phyloP scores from a whole-genome alignment of 1,139 yeast genomes.

The Candida pseudoviswanathii region DNA sequence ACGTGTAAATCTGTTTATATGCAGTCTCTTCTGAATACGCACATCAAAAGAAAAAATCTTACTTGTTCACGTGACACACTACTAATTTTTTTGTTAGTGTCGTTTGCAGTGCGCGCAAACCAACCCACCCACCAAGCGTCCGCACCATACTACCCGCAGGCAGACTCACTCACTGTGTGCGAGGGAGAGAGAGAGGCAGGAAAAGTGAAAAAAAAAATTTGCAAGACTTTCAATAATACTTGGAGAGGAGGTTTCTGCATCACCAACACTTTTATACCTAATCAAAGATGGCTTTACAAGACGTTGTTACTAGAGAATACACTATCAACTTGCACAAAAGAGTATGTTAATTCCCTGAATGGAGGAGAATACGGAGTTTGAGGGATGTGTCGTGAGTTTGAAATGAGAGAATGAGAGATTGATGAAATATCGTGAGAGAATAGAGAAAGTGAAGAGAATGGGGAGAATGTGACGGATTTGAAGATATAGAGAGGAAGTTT shows the following conservation, averaged over 20 bases:
- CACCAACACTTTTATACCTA: conserved; percentile 4
- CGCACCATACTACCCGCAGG: background rate
- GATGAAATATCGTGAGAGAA: too few relatives aligned
- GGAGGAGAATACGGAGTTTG: too few relatives aligned
- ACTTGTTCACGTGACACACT: background rate
- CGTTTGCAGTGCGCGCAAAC: background rate
- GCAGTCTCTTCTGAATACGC: background rate
- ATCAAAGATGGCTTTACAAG: conserved; percentile 88
- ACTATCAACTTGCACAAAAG: conserved; percentile 99
- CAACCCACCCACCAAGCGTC: background rate
- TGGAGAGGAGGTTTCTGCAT: too few relatives aligned
- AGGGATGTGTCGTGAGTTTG: too few relatives aligned
- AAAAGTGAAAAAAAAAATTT: conserved; percentile 8
- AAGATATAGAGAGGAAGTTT: too few relatives aligned
- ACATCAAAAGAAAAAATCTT: background rate
- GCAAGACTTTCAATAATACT: too few relatives aligned
- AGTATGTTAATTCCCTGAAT: conserved; percentile 55
- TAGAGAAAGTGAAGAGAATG: too few relatives aligned
- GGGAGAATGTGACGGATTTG: too few relatives aligned
- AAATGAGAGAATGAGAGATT: too few relatives aligned
- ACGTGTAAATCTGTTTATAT: conserved; percentile 1
- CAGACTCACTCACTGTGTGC: background rate
- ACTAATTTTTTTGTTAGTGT: background rate
- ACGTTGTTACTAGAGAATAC: conserved; percentile 99
- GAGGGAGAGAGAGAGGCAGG: background rate